phyloP scores from a whole-genome alignment of 1,139 yeast species.

The Candida smagusa region DNA sequence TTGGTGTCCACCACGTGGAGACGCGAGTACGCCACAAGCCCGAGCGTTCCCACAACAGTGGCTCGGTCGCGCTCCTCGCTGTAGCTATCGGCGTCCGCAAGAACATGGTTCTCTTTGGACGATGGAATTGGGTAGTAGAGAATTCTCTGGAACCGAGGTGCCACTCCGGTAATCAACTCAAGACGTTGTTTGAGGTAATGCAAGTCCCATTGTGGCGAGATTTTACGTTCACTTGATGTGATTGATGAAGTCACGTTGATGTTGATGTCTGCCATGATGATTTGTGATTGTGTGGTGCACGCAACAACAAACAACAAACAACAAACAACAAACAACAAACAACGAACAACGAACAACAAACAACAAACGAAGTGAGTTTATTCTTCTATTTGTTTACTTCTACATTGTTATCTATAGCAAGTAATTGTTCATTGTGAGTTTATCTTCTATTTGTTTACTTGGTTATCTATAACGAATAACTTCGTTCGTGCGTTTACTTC shows the following conservation, averaged over 20 bases:
- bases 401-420: too few species aligned
- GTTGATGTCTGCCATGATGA: conserved; percentile 34
- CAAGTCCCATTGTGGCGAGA: conserved; percentile 64
- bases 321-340: too few species aligned
- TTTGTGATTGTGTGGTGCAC: neutral
- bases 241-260: conserved; percentile 62
- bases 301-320: too few species aligned
- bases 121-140: conserved; percentile 44
- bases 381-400: neutral
- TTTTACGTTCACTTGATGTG: conserved; percentile 68
- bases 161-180: conserved; percentile 77
- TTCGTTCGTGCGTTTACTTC: too few species aligned
- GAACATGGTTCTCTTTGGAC: conserved; percentile 30
- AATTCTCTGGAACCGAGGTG: conserved; percentile 56
- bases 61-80: conserved; percentile 14
- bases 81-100: conserved; percentile 19
- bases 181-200: conserved; percentile 53
- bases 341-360: too few species aligned
- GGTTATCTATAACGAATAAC: too few species aligned
- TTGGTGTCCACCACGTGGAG: conserved; percentile 55
- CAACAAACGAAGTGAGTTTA: too few species aligned
- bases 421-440: too few species aligned
- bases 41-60: conserved; percentile 17
- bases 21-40: conserved; percentile 37
- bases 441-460: too few species aligned